Base-by-base conservation (phyloP, 768 basidiomycete species). In the Boletus rex-veris region DNA sequence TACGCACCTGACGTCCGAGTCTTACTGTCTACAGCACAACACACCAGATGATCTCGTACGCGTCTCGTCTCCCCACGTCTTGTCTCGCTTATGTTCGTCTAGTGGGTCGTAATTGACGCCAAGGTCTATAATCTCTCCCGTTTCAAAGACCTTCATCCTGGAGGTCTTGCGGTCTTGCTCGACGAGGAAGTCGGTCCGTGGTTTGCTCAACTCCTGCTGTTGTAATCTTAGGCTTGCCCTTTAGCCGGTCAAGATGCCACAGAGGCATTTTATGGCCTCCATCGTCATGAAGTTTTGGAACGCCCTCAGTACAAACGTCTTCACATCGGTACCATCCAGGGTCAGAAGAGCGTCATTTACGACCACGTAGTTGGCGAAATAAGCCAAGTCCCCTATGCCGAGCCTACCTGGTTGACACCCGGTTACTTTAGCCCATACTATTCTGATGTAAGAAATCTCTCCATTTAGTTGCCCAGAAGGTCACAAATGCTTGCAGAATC, bases 61-160 rank as follows among this genome's bases (percentile, higher is more conserved):
- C 64, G 2, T 18, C 33, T 36, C 18, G 12, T 7, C 30, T 16
- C 7, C 4, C 24, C 7, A 37, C 19, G 45, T 16, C 19, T 45
- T 14, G 26, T 45, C 7, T 26, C 7, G 14, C 53, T 63, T 21
- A 61, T 35, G 3, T 11, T 26, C 43, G 33, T 40, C 33, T 39
- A 90, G 86, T 93, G 92, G 90, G 74, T 94, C 46, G 80, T 90
- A 54, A 80, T 94, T 53, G 92, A 95, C 64, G 80, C 83, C 51
- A 89, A 89, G 68, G 90, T 92, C 30, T 92, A 84, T 65, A 86
- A 94, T 67, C 73, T 97, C 24, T 83, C 85, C 48, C 85, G 82
- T 63, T 96, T 97, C 72, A 81, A 80, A 48, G 77, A 75, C 45
- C 74, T 94, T 59, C 94, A 97, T 64, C 94, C 92, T 1, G 94